Evolutionary conservation across 257 asterid genomes (phyloP).

Genomic region (Eustoma russellianum): DNA sequence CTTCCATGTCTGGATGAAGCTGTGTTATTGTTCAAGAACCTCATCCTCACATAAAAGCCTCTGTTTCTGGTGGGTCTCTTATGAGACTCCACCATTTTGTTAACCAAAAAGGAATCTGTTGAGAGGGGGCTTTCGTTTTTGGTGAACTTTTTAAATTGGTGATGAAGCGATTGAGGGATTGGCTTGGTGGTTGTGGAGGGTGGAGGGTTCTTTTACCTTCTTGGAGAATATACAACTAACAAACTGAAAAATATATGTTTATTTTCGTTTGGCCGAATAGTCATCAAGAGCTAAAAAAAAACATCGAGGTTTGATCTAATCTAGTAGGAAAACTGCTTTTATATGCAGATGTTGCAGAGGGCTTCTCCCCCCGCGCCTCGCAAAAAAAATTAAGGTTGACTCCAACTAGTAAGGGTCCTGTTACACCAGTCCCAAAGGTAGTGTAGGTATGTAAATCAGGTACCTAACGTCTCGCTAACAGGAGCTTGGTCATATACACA

Average conservation of each 20-base stretch:
- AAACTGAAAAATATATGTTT: not conserved
- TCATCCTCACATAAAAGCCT: conserved; percentile 69
- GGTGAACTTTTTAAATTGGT: conserved; percentile 35
- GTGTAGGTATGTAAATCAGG: too few relatives aligned
- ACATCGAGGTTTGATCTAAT: conserved; percentile 5
- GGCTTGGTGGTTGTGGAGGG: conserved; percentile 18
- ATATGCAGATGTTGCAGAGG: conserved; percentile 6
- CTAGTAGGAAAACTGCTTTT: conserved; percentile 5
- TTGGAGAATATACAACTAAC: conserved; percentile 13
- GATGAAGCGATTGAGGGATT: conserved; percentile 31
- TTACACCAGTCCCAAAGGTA: too few relatives aligned
- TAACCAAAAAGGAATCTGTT: conserved; percentile 19
- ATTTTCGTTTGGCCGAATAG: not conserved
- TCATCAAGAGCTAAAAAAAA: not conserved
- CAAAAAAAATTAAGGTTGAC: too few relatives aligned
- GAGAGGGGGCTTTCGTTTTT: conserved; percentile 36
- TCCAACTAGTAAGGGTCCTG: too few relatives aligned
- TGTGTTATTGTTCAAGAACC: conserved; percentile 27
- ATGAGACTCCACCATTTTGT: conserved; percentile 22
- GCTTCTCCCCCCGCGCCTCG: too few relatives aligned
- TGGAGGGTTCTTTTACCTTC: conserved; percentile 37
- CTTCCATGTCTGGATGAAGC: conserved; percentile 12
- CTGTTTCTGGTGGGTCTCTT: conserved; percentile 29
- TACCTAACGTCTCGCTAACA: too few relatives aligned
- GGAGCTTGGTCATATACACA: too few relatives aligned